These are phyloP conservation scores for Heritiera fomes DNA, from an alignment of 345 rosid species.

Conservation along the genomic window DNA sequence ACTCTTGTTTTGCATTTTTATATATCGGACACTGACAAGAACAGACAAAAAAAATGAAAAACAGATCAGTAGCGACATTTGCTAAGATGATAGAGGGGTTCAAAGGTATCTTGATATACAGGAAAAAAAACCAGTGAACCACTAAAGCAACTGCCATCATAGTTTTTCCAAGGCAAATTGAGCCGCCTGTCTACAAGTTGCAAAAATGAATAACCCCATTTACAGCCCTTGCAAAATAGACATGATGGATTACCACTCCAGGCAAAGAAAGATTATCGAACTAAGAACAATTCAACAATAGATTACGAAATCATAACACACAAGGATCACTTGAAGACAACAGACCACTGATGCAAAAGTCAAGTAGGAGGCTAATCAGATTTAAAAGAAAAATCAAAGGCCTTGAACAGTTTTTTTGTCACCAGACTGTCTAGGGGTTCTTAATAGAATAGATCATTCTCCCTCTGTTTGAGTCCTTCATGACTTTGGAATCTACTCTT, in stretches of 20 bases:
- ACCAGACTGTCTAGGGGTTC: background rate
- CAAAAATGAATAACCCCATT: background rate
- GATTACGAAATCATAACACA: background rate
- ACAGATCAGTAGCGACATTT: background rate
- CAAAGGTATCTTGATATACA: background rate
- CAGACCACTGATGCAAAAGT: background rate
- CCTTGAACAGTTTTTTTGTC: background rate
- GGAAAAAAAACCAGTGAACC: background rate
- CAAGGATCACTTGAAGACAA: background rate
- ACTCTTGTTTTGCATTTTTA: background rate
- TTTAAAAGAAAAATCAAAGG: slow-evolving; percentile 6
- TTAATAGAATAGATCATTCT: background rate
- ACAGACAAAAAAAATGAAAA: background rate
- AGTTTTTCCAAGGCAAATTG: background rate
- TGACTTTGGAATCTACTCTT: background rate
- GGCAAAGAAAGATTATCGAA: background rate
- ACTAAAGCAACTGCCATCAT: background rate
- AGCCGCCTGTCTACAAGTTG: background rate
- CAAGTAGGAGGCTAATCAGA: background rate
- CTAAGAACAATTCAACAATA: background rate
- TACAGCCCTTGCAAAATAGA: background rate
- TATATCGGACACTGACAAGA: background rate
- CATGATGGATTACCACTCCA: background rate
- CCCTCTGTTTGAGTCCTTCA: background rate
- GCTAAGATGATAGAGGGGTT: background rate